Conservation (phyloP, 345 rosid genomes). For the Eucalyptus shirleyi region DNA sequence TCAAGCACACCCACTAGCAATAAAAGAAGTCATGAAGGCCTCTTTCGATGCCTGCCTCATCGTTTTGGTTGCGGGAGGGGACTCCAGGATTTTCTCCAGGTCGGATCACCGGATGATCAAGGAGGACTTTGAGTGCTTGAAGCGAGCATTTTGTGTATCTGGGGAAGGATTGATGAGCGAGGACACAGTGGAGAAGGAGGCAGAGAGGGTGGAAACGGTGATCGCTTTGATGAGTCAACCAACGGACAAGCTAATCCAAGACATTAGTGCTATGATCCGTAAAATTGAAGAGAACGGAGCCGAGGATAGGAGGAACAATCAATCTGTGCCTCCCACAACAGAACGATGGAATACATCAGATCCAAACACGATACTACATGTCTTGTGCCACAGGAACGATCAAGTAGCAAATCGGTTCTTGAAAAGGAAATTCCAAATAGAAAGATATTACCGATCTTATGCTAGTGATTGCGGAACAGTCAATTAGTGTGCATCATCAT, state of each 20-base stretch:
- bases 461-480: neutral
- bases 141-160: slow-evolving; percentile 50
- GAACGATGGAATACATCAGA: slow-evolving; percentile 72
- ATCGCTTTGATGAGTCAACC: slow-evolving; percentile 53
- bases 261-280: slow-evolving; percentile 46
- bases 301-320: slow-evolving; percentile 36
- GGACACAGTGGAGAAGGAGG: slow-evolving; percentile 56
- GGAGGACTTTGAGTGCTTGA: slow-evolving; percentile 66
- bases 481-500: neutral
- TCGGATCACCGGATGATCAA: slow-evolving; percentile 43
- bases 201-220: slow-evolving; percentile 67
- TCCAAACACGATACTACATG: slow-evolving; percentile 73
- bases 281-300: slow-evolving; percentile 44
- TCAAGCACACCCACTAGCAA: slow-evolving; percentile 60
- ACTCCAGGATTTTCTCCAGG: slow-evolving; percentile 35
- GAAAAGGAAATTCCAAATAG: slow-evolving; percentile 59
- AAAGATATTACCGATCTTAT: slow-evolving; percentile 15
- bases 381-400: slow-evolving; percentile 75
- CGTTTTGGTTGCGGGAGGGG: slow-evolving; percentile 83
- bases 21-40: slow-evolving; percentile 72
- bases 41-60: slow-evolving; percentile 69
- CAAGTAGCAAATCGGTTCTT: slow-evolving; percentile 52
- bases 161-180: slow-evolving; percentile 71
- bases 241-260: slow-evolving; percentile 79
- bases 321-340: slow-evolving; percentile 73